Evolutionary conservation across 2,329 filamentous ascomycete species (phyloP).

Genomic region (Ophiostoma ips): DNA sequence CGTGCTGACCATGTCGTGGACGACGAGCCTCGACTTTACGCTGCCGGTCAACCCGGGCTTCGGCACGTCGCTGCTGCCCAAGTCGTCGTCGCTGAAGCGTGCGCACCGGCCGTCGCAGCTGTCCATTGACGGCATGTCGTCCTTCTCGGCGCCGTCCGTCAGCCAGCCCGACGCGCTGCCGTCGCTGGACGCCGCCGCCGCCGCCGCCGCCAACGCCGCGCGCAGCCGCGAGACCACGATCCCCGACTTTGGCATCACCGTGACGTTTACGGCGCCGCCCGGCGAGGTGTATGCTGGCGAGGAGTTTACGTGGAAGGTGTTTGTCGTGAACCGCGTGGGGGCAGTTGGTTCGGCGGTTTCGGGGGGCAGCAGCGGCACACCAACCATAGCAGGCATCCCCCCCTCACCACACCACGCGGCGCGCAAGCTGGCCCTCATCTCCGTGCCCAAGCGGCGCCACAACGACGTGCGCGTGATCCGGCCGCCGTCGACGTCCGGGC

Average conservation of each 20-base stretch:
- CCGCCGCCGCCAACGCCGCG: slow-evolving; percentile 31
- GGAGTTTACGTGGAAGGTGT: slow-evolving; percentile 58
- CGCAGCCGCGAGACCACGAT: slow-evolving; percentile 30
- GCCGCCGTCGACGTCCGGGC: slow-evolving; percentile 39
- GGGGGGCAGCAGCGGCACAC: too few species aligned
- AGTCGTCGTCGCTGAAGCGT: slow-evolving; percentile 38
- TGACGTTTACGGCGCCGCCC: slow-evolving; percentile 55
- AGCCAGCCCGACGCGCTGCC: slow-evolving; percentile 47
- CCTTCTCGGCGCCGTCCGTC: slow-evolving; percentile 43
- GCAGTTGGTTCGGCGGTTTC: too few species aligned
- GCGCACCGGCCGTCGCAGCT: slow-evolving; percentile 49
- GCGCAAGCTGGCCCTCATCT: slow-evolving; percentile 57
- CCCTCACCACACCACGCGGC: slow-evolving; percentile 23
- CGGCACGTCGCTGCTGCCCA: slow-evolving; percentile 34
- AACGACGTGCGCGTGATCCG: slow-evolving; percentile 39
- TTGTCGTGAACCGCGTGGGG: slow-evolving; percentile 59
- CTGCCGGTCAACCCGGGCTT: slow-evolving; percentile 50
- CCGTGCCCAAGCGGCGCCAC: slow-evolving; percentile 50
- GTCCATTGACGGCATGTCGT: slow-evolving; percentile 43
- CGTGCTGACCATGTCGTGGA: slow-evolving; percentile 51
- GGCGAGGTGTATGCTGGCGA: slow-evolving; percentile 46
- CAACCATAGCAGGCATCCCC: too few species aligned
- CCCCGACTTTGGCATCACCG: slow-evolving; percentile 55
- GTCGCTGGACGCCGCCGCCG: slow-evolving; percentile 39
- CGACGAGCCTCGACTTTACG: slow-evolving; percentile 55